phyloP scores from a whole-genome alignment of 768 basidiomycete species.

The Leccinum fibrillosum region DNA sequence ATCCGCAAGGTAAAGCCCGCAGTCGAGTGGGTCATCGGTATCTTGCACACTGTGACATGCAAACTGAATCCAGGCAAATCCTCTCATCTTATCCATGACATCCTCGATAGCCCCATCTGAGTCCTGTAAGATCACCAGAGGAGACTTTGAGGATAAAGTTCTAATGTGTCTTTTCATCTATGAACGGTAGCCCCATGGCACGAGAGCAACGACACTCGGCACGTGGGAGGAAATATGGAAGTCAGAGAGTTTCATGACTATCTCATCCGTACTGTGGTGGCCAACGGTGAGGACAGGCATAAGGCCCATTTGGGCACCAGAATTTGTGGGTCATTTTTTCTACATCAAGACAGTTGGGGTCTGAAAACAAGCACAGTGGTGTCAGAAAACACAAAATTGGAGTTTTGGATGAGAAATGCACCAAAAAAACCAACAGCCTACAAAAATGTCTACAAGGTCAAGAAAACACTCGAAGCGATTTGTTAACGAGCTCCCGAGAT shows the following conservation, averaged over 20 bases:
- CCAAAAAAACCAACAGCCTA: neutral
- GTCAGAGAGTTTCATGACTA: neutral
- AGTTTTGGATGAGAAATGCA: neutral
- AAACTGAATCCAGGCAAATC: slow-evolving; percentile 23
- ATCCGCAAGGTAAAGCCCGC: slow-evolving; percentile 12
- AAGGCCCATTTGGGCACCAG: neutral
- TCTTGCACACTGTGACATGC: slow-evolving; percentile 30
- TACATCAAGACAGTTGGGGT: neutral
- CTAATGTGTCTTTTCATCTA: neutral
- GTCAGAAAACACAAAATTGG: neutral
- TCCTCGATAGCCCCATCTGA: neutral
- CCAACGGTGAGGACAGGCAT: neutral
- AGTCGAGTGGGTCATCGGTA: slow-evolving; percentile 15
- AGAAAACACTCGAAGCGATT: neutral
- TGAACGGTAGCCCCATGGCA: neutral
- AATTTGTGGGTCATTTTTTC: neutral
- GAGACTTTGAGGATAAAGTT: neutral
- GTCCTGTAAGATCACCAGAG: neutral
- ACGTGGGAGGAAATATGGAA: neutral
- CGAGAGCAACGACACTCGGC: neutral
- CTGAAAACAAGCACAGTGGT: neutral
- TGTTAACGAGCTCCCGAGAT: neutral
- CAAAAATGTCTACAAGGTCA: neutral
- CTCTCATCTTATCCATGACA: neutral
- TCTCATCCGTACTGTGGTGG: neutral